Conservation (phyloP, 202 grass and related monocot genomes). For the Miscanthus sacchariflorus region DNA sequence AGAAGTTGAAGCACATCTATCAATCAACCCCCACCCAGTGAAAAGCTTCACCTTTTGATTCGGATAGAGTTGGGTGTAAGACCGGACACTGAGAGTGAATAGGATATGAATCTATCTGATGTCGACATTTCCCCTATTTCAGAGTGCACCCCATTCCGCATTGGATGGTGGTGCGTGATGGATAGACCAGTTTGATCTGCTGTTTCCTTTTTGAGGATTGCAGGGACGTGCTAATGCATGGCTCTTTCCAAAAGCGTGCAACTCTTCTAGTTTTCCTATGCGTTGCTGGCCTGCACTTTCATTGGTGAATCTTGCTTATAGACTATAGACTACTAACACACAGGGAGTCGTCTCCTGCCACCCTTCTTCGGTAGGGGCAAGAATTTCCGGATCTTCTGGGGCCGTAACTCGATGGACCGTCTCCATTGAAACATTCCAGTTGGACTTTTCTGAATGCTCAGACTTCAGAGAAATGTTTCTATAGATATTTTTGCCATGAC, state of each 20-base stretch:
- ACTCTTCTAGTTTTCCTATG: slow-evolving; percentile 31
- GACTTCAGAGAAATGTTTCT: neutral
- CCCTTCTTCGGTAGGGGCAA: neutral
- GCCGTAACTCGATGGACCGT: neutral
- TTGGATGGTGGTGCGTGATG: slow-evolving; percentile 48
- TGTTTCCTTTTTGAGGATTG: slow-evolving; percentile 48
- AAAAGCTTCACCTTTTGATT: slow-evolving; percentile 48
- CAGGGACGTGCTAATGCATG: slow-evolving; percentile 35
- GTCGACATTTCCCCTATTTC: slow-evolving; percentile 23
- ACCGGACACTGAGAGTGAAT: neutral
- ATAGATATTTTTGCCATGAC: neutral
- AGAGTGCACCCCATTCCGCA: slow-evolving; percentile 13
- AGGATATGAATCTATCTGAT: slow-evolving; percentile 38
- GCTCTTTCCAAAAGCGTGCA: slow-evolving; percentile 44
- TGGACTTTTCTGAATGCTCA: neutral
- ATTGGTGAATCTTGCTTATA: slow-evolving; percentile 23
- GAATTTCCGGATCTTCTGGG: slow-evolving; percentile 39
- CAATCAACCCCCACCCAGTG: slow-evolving; percentile 34
- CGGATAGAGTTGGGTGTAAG: slow-evolving; percentile 48
- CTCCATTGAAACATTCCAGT: neutral
- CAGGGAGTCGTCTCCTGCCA: slow-evolving; percentile 31
- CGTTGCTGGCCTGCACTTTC: slow-evolving; percentile 46
- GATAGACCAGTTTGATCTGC: slow-evolving; percentile 14
- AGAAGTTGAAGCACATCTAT: slow-evolving; percentile 26
- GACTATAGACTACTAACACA: neutral